Conservation (phyloP, 768 basidiomycete genomes). For the Tulasnella calospora region DNA sequence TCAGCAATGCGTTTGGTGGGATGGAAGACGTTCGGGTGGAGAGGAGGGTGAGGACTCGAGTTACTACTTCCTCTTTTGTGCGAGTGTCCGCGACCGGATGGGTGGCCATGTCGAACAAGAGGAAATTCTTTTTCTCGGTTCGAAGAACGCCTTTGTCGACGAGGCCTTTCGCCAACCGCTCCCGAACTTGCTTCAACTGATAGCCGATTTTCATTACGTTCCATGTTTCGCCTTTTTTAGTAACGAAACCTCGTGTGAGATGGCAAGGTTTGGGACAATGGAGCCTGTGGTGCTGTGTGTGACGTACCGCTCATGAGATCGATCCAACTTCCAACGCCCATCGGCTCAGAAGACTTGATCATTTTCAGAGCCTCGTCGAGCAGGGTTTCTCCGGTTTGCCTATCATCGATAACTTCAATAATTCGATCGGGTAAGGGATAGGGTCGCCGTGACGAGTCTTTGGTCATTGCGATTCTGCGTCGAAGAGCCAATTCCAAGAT, state of each 20-base stretch:
- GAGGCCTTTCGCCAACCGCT: constrained; percentile 92
- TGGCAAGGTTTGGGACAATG: neutral
- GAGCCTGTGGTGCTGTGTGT: neutral
- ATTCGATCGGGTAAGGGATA: constrained; percentile 74
- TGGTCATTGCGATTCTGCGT: constrained; percentile 83
- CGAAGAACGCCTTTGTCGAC: constrained; percentile 99
- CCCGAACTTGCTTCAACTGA: constrained; percentile 96
- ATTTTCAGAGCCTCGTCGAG: constrained; percentile 93
- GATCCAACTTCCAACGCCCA: constrained; percentile 87
- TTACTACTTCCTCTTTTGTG: constrained; percentile 79
- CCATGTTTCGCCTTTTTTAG: constrained; percentile 85
- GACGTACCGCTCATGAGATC: constrained; percentile 86
- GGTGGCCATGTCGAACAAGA: constrained; percentile 99
- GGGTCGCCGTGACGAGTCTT: constrained; percentile 72
- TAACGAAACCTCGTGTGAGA: neutral
- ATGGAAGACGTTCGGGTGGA: constrained; percentile 78
- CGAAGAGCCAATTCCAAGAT: constrained; percentile 95
- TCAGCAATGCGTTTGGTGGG: constrained; percentile 61
- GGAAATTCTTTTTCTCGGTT: constrained; percentile 97
- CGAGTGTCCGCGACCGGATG: constrained; percentile 94
- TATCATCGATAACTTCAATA: constrained; percentile 86
- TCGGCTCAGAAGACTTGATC: constrained; percentile 76
- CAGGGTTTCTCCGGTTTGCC: constrained; percentile 92
- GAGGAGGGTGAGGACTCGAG: constrained; percentile 69
- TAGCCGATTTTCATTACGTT: constrained; percentile 99